Conservation (phyloP, 305 asterid species). For the Fraxinus xanthoxyloides region DNA sequence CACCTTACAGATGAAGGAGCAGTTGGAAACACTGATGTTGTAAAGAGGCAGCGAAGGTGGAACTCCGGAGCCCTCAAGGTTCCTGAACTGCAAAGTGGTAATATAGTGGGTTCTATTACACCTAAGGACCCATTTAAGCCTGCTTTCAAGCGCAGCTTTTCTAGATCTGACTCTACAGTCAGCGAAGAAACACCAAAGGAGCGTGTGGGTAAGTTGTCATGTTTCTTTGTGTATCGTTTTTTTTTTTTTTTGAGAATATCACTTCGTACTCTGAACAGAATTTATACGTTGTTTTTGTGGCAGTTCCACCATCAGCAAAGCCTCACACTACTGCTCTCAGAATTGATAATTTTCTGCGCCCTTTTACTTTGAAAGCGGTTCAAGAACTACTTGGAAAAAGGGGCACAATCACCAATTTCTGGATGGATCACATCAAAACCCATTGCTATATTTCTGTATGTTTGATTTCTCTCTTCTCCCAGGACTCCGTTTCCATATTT, state of each 20-base stretch:
- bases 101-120: conserved; percentile 28
- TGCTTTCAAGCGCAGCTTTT: conserved; percentile 37
- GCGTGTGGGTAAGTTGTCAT: conserved; percentile 59
- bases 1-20: conserved; percentile 47
- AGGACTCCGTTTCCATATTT: neutral
- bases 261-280: conserved; percentile 12
- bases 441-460: conserved; percentile 87
- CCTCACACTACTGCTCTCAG: conserved; percentile 69
- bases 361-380: conserved; percentile 80
- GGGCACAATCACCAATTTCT: conserved; percentile 66
- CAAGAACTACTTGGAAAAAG: conserved; percentile 77
- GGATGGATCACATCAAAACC: conserved; percentile 93
- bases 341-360: conserved; percentile 81
- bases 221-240: conserved; percentile 1
- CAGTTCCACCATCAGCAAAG: conserved; percentile 76
- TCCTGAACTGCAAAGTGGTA: conserved; percentile 46
- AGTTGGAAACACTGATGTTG: conserved; percentile 44
- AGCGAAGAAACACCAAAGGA: conserved; percentile 62
- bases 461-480: neutral
- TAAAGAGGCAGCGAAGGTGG: conserved; percentile 69
- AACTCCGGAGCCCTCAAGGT: conserved; percentile 49
- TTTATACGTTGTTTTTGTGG: conserved; percentile 12
- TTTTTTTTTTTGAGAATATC: conserved; percentile 4
- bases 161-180: conserved; percentile 37
- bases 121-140: conserved; percentile 47